Percentiles rank a stretch among this genome's conserved stretches.
Evolutionary conservation across 1,284 basidiomycete species (phyloP).

Genomic region (Moniliophthora roreri): DNA sequence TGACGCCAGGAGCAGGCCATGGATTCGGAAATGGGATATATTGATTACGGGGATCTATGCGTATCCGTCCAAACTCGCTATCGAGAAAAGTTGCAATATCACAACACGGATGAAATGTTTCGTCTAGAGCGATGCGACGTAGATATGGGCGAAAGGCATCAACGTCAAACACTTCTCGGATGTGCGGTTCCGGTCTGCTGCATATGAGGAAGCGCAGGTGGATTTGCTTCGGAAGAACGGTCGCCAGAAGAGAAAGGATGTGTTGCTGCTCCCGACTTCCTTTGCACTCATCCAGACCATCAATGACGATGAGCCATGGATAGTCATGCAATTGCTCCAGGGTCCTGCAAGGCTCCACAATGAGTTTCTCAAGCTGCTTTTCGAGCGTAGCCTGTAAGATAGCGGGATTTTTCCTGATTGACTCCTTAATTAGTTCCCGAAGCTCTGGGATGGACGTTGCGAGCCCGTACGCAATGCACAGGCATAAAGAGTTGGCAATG

Average conservation of each 20-base stretch:
- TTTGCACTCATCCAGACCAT: conserved; percentile 8
- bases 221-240: background rate
- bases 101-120: background rate
- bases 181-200: conserved; percentile 24
- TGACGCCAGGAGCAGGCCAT: conserved; percentile 21
- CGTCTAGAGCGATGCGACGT: background rate
- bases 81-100: background rate
- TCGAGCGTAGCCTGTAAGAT: conserved; percentile 1
- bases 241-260: background rate
- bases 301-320: conserved; percentile 2
- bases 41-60: too few relatives aligned
- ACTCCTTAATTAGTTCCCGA: background rate
- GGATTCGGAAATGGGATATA: background rate
- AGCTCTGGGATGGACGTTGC: background rate
- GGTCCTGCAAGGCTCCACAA: background rate
- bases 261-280: background rate
- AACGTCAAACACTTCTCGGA: conserved; percentile 19
- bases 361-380: conserved; percentile 2
- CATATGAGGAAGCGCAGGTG: conserved; percentile 26
- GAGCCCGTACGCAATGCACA: conserved; percentile 6
- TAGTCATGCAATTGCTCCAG: too few relatives aligned
- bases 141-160: background rate
- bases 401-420: background rate
- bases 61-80: too few relatives aligned
- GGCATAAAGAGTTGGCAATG: conserved; percentile 1